A percentile compares a stretch with the other conserved stretches of the same genome.
Evolutionary conservation across 163 green algal genomes (phyloP).

Genomic region (Scenedesmus sp.): DNA sequence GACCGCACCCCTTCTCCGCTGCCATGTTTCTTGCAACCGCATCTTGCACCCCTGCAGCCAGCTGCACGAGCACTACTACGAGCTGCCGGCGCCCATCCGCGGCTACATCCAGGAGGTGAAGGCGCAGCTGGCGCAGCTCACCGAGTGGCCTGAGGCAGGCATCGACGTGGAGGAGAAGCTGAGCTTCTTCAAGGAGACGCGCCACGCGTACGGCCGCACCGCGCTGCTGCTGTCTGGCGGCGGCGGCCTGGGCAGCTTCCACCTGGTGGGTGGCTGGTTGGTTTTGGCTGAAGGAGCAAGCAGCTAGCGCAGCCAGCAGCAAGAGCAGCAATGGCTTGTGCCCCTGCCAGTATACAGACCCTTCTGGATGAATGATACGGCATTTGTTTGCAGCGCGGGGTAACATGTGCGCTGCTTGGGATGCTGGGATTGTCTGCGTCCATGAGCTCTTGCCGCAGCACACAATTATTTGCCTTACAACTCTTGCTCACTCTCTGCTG

Average conservation of each 20-base stretch:
- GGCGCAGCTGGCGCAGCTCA: conserved; percentile 63
- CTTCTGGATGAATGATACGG: neutral
- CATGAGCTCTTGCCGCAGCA: too few relatives aligned
- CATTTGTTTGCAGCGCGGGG: neutral
- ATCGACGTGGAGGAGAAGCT: conserved; percentile 89
- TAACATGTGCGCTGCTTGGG: too few relatives aligned
- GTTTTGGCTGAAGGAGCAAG: neutral
- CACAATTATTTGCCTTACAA: too few relatives aligned
- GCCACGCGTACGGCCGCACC: conserved; percentile 96
- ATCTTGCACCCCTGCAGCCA: conserved; percentile 55
- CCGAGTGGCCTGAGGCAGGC: conserved; percentile 68
- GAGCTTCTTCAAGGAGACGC: conserved; percentile 93
- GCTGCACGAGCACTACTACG: conserved; percentile 80
- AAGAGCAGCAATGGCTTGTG: neutral
- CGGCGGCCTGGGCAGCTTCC: conserved; percentile 94
- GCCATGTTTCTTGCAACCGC: neutral
- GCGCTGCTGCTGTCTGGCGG: conserved; percentile 95
- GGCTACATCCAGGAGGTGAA: conserved; percentile 88
- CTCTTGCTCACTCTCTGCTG: too few relatives aligned
- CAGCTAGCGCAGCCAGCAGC: neutral
- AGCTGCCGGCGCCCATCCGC: conserved; percentile 79
- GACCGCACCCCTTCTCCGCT: neutral
- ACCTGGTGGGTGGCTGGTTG: conserved; percentile 79
- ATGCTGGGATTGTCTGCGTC: too few relatives aligned
- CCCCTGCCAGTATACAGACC: neutral